A percentile compares a stretch with the other conserved stretches of the same genome.
Evolutionary conservation across 208 protist genomes (phyloP).

Genomic region (Strigomonas oncopelti): DNA sequence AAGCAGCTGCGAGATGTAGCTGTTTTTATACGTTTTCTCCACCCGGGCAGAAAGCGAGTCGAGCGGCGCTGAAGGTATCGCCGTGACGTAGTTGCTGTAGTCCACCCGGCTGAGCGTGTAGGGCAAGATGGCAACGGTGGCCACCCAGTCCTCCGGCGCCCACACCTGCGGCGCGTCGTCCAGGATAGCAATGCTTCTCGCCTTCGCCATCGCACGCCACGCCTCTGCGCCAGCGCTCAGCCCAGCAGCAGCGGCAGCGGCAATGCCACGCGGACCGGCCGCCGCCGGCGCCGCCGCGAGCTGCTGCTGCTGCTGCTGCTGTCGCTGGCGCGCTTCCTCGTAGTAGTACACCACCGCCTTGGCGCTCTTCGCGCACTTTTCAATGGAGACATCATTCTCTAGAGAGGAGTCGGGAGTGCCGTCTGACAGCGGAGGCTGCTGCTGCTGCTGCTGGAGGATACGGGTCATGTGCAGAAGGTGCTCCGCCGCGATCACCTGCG

Average conservation of each 20-base stretch:
- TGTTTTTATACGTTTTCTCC: conserved; percentile 5
- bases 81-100: conserved; percentile 46
- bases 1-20: conserved; percentile 38
- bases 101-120: conserved; percentile 74
- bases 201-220: neutral
- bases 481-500: conserved; percentile 22
- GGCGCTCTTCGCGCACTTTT: neutral
- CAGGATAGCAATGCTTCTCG: conserved; percentile 40
- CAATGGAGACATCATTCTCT: neutral
- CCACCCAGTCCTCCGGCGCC: conserved; percentile 56
- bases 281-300: too few relatives aligned
- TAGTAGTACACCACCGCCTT: neutral
- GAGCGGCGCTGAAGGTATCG: neutral
- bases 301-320: too few relatives aligned
- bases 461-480: conserved; percentile 19
- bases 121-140: conserved; percentile 51
- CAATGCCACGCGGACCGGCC: too few relatives aligned
- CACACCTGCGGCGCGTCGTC: conserved; percentile 80
- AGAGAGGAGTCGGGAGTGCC: neutral
- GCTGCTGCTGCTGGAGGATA: neutral
- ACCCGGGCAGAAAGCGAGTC: neutral
- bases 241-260: too few relatives aligned
- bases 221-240: too few relatives aligned
- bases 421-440: neutral
- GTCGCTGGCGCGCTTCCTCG: neutral